Conservation (phyloP, 2,329 filamentous ascomycete genomes). For the Phialophora expanda region DNA sequence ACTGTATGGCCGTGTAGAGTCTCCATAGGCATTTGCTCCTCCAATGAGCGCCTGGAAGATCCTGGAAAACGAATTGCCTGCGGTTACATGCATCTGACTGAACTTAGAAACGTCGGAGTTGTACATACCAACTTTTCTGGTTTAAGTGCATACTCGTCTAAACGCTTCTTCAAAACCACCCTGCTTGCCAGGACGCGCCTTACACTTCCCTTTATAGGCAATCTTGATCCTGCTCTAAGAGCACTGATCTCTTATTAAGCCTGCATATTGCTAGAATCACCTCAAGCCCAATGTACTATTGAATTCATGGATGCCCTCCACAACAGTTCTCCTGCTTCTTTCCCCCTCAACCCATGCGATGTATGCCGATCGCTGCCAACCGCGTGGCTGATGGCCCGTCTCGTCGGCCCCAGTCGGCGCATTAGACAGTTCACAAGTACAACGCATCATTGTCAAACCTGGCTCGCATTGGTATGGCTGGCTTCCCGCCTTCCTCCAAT, state of each 20-base stretch:
- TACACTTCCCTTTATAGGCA: background rate
- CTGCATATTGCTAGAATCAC: background rate
- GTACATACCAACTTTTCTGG: background rate
- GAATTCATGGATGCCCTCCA: background rate
- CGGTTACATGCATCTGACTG: background rate
- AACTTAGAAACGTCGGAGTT: background rate
- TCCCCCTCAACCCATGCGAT: background rate
- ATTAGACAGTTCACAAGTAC: background rate
- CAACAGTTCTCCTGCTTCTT: background rate
- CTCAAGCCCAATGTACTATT: background rate
- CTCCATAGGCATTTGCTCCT: background rate
- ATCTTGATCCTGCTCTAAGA: background rate
- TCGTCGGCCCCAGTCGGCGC: background rate
- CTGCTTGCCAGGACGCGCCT: background rate
- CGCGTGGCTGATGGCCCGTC: slow-evolving; percentile 2
- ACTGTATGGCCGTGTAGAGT: background rate
- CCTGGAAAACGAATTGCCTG: background rate
- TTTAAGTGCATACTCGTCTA: background rate
- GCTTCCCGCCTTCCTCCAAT: background rate
- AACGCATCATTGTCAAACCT: background rate
- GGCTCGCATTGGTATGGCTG: background rate
- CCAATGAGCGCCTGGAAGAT: background rate
- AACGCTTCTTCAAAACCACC: background rate
- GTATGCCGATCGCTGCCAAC: slow-evolving; percentile 3
- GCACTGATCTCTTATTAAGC: background rate